phyloP scores from a whole-genome alignment of 306 rosid genomes.

The Abrus pulchellus region DNA sequence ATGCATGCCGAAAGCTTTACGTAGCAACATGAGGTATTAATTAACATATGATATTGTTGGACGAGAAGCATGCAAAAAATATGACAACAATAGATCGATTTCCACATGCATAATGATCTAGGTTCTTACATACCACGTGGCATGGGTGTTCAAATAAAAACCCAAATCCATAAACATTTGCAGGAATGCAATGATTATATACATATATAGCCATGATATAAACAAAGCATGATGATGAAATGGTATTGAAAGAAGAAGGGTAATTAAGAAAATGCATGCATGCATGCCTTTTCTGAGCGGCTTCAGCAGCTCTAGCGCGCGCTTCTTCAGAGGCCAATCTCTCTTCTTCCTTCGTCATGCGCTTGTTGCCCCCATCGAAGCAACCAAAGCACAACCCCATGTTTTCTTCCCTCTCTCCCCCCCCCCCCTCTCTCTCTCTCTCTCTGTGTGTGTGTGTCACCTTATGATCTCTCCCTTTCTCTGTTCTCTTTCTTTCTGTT shows the following conservation, averaged over 20 bases:
- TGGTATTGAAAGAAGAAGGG: neutral
- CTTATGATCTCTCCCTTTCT: neutral
- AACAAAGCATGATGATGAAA: neutral
- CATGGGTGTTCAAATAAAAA: constrained; percentile 6
- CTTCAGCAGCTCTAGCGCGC: constrained; percentile 87
- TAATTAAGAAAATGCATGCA: neutral
- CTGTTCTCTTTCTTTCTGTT: neutral
- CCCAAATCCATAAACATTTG: constrained; percentile 12
- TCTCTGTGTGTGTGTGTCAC: neutral
- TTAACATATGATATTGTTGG: neutral
- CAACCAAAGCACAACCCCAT: constrained; percentile 90
- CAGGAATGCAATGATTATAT: neutral
- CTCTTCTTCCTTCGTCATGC: constrained; percentile 77
- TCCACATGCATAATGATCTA: constrained; percentile 10
- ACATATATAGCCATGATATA: neutral
- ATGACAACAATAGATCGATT: neutral
- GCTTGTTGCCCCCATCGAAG: constrained; percentile 75
- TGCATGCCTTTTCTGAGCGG: constrained; percentile 80
- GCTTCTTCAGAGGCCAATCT: constrained; percentile 86
- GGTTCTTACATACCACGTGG: constrained; percentile 7
- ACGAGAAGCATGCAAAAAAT: constrained; percentile 25
- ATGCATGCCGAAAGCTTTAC: neutral
- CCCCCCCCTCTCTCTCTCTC: neutral
- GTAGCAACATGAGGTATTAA: constrained; percentile 13
- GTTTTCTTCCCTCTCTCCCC: constrained; percentile 17